phyloP scores from a whole-genome alignment of 2,329 filamentous ascomycete species.

The Diaporthe vexans region DNA sequence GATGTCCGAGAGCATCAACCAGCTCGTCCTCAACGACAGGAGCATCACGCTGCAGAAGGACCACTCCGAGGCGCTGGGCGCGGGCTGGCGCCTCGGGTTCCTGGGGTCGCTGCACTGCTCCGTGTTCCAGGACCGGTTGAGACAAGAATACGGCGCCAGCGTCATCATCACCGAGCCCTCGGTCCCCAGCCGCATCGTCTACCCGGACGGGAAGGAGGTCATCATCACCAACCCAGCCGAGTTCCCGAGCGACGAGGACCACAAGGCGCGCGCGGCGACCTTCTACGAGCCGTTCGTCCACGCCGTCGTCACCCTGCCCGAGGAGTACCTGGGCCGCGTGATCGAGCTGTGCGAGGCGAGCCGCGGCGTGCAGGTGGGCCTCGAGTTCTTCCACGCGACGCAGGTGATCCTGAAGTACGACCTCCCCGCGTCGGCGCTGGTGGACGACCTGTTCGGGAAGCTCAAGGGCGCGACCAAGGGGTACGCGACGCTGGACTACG shows the following conservation, averaged over 20 bases:
- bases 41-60: conserved; percentile 96
- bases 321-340: conserved; percentile 93
- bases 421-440: conserved; percentile 87
- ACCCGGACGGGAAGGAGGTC: conserved; percentile 80
- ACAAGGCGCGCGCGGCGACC: conserved; percentile 58
- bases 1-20: conserved; percentile 93
- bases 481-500: conserved; percentile 96
- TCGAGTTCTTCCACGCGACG: conserved; percentile 91
- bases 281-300: conserved; percentile 76
- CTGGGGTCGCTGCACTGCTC: conserved; percentile 97
- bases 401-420: conserved; percentile 97
- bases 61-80: conserved; percentile 91
- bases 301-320: conserved; percentile 89
- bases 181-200: conserved; percentile 90
- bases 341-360: conserved; percentile 95
- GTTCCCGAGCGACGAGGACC: conserved; percentile 80
- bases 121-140: conserved; percentile 96
- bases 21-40: conserved; percentile 93
- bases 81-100: conserved; percentile 95
- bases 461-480: conserved; percentile 94
- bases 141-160: conserved; percentile 93
- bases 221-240: conserved; percentile 88
- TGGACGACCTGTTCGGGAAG: conserved; percentile 98
- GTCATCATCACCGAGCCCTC: conserved; percentile 98
- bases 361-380: conserved; percentile 86